phyloP scores from a whole-genome alignment of 108 stramenopile species.

The Cylindrotheca fusiformis region DNA sequence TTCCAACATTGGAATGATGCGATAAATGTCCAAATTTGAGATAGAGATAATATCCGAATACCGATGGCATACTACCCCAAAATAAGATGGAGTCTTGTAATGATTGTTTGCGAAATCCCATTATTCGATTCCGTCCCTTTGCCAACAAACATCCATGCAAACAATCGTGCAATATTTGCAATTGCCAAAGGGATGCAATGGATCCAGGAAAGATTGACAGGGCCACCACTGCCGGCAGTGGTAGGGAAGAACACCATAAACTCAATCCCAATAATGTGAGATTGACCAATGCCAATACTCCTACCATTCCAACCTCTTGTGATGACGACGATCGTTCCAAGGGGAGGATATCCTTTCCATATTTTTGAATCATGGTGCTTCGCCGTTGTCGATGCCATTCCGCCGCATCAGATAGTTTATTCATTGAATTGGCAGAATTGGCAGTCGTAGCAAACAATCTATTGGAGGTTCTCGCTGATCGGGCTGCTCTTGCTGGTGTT shows the following conservation, averaged over 20 bases:
- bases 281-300: slow-evolving; percentile 54
- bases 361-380: slow-evolving; percentile 59
- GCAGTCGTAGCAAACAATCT: no score
- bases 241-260: slow-evolving; percentile 3
- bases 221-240: slow-evolving; percentile 5
- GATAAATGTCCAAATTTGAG: slow-evolving; percentile 72
- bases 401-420: slow-evolving; percentile 45
- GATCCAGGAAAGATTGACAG: slow-evolving; percentile 66
- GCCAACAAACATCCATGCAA: slow-evolving; percentile 60
- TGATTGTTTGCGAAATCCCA: slow-evolving; percentile 18
- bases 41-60: slow-evolving; percentile 78
- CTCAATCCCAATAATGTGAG: slow-evolving; percentile 41
- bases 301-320: slow-evolving; percentile 44
- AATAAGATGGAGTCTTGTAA: slow-evolving; percentile 53
- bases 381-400: slow-evolving; percentile 71
- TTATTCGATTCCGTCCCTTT: slow-evolving; percentile 17
- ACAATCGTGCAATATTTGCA: slow-evolving; percentile 70
- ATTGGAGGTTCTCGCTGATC: no score
- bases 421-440: no score
- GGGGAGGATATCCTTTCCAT: slow-evolving; percentile 42
- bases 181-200: slow-evolving; percentile 68
- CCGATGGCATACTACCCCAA: slow-evolving; percentile 69
- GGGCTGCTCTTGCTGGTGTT: no score
- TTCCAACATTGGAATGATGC: slow-evolving; percentile 68
- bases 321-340: slow-evolving; percentile 54